These are phyloP conservation scores for Yamadazyma ubonensis DNA, from an alignment of 805 yeast species.

Conservation along the genomic window DNA sequence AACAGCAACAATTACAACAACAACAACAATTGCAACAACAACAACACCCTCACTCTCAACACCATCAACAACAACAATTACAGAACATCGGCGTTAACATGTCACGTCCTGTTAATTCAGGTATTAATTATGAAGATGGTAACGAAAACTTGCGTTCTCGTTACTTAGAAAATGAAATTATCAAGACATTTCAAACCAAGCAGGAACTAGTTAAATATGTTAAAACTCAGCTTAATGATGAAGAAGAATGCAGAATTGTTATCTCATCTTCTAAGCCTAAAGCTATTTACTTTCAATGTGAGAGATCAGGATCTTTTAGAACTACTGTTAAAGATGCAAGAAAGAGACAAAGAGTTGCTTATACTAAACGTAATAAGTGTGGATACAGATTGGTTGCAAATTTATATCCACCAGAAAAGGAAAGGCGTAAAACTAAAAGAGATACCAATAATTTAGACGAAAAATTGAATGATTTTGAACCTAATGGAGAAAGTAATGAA, in stretches of 20 bases:
- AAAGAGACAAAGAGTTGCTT: slow-evolving; percentile 47
- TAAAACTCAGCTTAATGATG: slow-evolving; percentile 36
- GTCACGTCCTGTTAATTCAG: slow-evolving; percentile 5
- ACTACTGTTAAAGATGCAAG: slow-evolving; percentile 47
- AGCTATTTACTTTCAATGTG: slow-evolving; percentile 48
- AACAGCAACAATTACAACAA: slow-evolving; percentile 19
- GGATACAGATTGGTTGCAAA: slow-evolving; percentile 46
- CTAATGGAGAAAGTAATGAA: slow-evolving; percentile 21
- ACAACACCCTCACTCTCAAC: slow-evolving; percentile 15
- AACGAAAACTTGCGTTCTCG: slow-evolving; percentile 22
- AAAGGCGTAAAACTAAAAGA: slow-evolving; percentile 30
- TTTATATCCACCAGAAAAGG: slow-evolving; percentile 45
- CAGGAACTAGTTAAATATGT: slow-evolving; percentile 32
- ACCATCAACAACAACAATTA: slow-evolving; percentile 14
- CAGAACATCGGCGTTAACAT: slow-evolving; percentile 11
- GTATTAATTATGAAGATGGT: slow-evolving; percentile 14
- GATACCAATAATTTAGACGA: slow-evolving; percentile 27
- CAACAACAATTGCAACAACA: slow-evolving; percentile 16
- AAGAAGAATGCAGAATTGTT: slow-evolving; percentile 43
- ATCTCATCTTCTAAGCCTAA: slow-evolving; percentile 48
- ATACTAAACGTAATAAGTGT: slow-evolving; percentile 47
- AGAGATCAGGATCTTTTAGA: slow-evolving; percentile 44
- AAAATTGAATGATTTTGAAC: slow-evolving; percentile 21
- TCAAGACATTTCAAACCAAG: slow-evolving; percentile 28
- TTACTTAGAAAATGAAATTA: slow-evolving; percentile 31